Base-by-base conservation (phyloP, 1,284 basidiomycete species). In the Cerrena zonata region DNA sequence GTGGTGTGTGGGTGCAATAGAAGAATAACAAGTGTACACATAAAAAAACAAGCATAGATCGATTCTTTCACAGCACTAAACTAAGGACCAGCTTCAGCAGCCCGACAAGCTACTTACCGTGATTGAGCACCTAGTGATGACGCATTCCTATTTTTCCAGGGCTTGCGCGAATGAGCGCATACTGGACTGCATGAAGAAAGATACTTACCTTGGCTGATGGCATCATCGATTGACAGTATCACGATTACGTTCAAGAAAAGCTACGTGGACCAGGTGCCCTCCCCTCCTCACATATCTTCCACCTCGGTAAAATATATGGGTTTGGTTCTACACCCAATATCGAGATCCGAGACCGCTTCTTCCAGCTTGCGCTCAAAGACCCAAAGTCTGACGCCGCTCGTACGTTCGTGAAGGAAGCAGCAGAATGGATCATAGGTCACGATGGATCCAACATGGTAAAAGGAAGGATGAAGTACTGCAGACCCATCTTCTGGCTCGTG, bases 381-480 rank as follows among this genome's bases (percentile, higher is more conserved):
- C 66, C 79, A 2, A 47, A 63, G 0, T 75, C 83, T 1, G 56
- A 66, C 19, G 74, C 73, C 2, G 83, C 84, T 1, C 68, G 70
- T 45, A 56, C 61, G 12, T 79, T 76, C 53, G 80, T 78, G 1
- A 49, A 51, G 0, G 69, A 75, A 19, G 87, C 84, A 1, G 77
- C 74, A 0, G 70, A 76, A 27, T 90, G 87, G 88, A 79, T 85
- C 18, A 77, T 82, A 13, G 86, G 85, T 2, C 70, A 65, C 19
- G 79, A 82, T 53, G 78, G 70, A 24, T 77, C 73, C 11, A 81
- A 77, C 2, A 68, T 80, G 34, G 67, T 89, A 52, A 83, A 85
- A 60, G 87, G 86, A 3, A 73, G 89, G 19, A 89, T 91, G 87
- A 91, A 91, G 65, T 90, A 89, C 70, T 90, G 86, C 64, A 68